Evolutionary conservation across 305 asterid genomes (phyloP), one percentile per base, ranked within the genome.

Genomic region (Solanum hybrid): DNA sequence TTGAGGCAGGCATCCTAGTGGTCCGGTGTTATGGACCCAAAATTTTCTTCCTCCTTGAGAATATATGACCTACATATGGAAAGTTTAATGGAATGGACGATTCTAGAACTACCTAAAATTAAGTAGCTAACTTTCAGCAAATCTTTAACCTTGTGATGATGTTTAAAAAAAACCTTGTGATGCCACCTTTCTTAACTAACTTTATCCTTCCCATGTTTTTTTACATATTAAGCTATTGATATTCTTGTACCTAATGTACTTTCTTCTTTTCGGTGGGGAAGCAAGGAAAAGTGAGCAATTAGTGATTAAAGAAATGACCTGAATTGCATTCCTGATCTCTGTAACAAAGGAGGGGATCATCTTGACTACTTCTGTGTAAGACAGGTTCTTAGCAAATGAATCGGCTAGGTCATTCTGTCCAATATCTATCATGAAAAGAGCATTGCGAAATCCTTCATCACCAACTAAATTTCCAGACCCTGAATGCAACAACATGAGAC

Each of bases 21-120:
- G 99, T 38, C 98, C 99, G 7, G 98, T 95, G 88, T 95, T 96
- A 89, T 97, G 99, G 75, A 96, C 92, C 99, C 99, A 97, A 88
- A 97, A 95, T 35, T 92, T 95, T 91, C 96, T 90, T 88, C 99
- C 99, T 88, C 97, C 98, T 91, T 90, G 90, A 90, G 85, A 91
- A 89, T 97, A 93, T 69, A 96, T 88, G 64, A 79, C 95, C 97
- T 29, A 29, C 29, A 29, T 29, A 29, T 29, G 29, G 29, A 29
- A 29, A 29, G 29, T 29, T 29, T 29, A 29, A 29, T 29, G 29
- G 29, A 29, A 29, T 29, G 29, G 29, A 29, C 29, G 29, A 29
- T 29, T 29, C 29, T 29, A 29, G 29, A 29, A 29, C 29, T 29
- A 79, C 95, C 97, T 17, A 51, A 56, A 56, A 56, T 56, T 56